Percentiles rank a stretch among this genome's conserved stretches.
phyloP scores from a whole-genome alignment of 164 flowering plant species.

The grape (Vitis vinifera) region ASM3070453v1 NC_081811.1:29038001-29038500 shows the following conservation, averaged over 20 bases:
- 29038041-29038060: conserved; percentile 34
- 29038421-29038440: conserved; percentile 27
- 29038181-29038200: conserved; percentile 8
- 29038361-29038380: not conserved
- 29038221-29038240: no score
- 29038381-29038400: not conserved
- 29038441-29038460: conserved; percentile 38
- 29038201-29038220: no score
- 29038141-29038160: not conserved
- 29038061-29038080: conserved; percentile 32
- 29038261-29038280: no score
- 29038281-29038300: no score
- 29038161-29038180: not conserved
- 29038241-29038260: no score
- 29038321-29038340: no score
- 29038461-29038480: conserved; percentile 46
- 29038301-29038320: no score
- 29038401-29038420: conserved; percentile 39
- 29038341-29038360: conserved; percentile 11
- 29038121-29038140: not conserved
- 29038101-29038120: conserved; percentile 5
- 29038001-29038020: conserved; percentile 5
- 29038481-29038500: conserved; percentile 34
- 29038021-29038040: conserved; percentile 26
- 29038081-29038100: conserved; percentile 40